These are phyloP conservation scores for Dryas drummondii DNA, from an alignment of 306 rosid genomes.

Conservation along the genomic window DNA sequence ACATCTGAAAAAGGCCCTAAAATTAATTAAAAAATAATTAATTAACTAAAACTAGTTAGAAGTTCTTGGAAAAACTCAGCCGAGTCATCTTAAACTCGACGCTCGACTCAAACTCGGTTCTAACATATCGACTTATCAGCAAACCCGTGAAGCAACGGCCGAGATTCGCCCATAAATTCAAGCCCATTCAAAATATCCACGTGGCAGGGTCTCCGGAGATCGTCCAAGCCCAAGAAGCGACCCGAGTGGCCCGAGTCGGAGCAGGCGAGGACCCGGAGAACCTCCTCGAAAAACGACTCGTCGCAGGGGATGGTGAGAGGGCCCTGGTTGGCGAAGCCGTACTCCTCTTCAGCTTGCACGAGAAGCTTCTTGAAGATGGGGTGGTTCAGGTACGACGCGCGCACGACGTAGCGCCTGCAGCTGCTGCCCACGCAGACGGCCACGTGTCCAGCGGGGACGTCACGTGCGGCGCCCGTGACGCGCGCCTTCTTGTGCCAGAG, in stretches of 20 bases:
- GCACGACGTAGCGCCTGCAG: conserved; percentile 62
- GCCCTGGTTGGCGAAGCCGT: conserved; percentile 80
- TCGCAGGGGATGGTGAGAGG: conserved; percentile 82
- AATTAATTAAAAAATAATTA: not conserved
- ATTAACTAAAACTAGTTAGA: not conserved
- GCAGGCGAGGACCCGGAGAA: conserved; percentile 48
- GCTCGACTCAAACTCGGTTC: not conserved
- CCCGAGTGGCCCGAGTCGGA: conserved; percentile 42
- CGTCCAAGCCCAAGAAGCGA: conserved; percentile 34
- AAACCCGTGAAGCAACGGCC: conserved; percentile 65
- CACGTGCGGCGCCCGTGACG: conserved; percentile 28
- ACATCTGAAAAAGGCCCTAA: not conserved
- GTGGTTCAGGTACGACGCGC: conserved; percentile 75
- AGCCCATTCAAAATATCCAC: conserved; percentile 40
- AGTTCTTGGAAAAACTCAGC: conserved; percentile 2
- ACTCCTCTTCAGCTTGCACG: conserved; percentile 78
- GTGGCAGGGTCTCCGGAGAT: conserved; percentile 60
- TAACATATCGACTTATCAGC: conserved; percentile 42
- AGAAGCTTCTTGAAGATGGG: conserved; percentile 84
- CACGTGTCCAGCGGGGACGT: conserved; percentile 84
- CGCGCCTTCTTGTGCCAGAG: conserved; percentile 72
- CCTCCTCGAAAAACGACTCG: conserved; percentile 68
- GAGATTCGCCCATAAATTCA: conserved; percentile 49
- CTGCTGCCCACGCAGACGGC: conserved; percentile 78
- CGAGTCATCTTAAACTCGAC: not conserved